A percentile compares a stretch with the other conserved stretches of the same genome.
Evolutionary conservation across 2,329 filamentous ascomycete species (phyloP).

Genomic region (Fusarium napiforme): DNA sequence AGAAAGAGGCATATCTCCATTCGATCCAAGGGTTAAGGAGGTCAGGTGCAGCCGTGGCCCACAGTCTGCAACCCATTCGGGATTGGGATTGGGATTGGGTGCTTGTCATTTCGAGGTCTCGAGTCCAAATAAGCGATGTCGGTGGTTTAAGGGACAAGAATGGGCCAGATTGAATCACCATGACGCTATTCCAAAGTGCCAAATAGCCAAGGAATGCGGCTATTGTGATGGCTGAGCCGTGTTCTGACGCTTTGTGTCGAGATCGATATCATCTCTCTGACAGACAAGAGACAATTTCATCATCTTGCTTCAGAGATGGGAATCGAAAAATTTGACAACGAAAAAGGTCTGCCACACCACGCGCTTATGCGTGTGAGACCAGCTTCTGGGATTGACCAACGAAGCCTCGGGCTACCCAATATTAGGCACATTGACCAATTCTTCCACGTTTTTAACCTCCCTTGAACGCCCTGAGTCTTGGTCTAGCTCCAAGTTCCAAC

Average conservation of each 20-base stretch:
- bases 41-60: conserved; percentile 44
- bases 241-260: conserved; percentile 19
- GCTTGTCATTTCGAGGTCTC: conserved; percentile 31
- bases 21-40: conserved; percentile 33
- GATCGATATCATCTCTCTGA: background rate
- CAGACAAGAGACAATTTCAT: background rate
- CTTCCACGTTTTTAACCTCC: conserved; percentile 44
- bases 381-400: conserved; percentile 28
- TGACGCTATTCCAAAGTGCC: conserved; percentile 24
- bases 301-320: conserved; percentile 10
- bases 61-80: conserved; percentile 43
- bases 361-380: conserved; percentile 37
- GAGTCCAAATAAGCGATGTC: conserved; percentile 30
- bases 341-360: conserved; percentile 28
- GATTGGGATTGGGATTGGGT: conserved; percentile 20
- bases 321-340: conserved; percentile 21
- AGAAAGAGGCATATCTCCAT: conserved; percentile 42
- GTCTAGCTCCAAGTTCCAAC: conserved; percentile 16
- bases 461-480: conserved; percentile 20
- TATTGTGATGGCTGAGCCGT: background rate
- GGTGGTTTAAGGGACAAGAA: conserved; percentile 6
- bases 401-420: conserved; percentile 13
- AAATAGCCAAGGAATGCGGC: background rate
- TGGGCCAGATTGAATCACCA: conserved; percentile 37
- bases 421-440: conserved; percentile 13